Conservation (phyloP, 1,284 basidiomycete species). For the Melampsora larici-populina region DNA sequence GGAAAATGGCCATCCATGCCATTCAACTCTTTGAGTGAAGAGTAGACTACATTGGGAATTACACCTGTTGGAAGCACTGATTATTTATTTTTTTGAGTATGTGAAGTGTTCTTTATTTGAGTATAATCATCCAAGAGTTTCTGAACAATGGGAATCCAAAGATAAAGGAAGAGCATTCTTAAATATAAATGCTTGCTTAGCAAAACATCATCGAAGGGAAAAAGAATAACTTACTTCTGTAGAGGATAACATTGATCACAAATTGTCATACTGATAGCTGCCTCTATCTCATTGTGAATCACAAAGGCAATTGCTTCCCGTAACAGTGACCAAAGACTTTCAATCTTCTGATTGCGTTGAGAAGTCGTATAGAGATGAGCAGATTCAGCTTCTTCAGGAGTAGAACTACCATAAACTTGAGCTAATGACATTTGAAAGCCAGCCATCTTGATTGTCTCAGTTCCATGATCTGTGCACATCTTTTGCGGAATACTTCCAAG, state of each 20-base stretch:
- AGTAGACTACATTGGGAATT: conserved; percentile 10
- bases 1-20: background rate
- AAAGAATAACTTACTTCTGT: background rate
- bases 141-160: conserved; percentile 8
- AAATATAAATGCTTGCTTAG: background rate
- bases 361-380: conserved; percentile 10
- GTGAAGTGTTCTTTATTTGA: background rate
- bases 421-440: too few species aligned
- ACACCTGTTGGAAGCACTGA: too few species aligned
- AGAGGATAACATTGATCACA: background rate
- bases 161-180: conserved; percentile 13
- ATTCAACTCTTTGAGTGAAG: conserved; percentile 7
- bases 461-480: conserved; percentile 9
- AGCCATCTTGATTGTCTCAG: too few species aligned
- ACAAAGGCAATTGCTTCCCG: background rate
- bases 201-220: too few species aligned
- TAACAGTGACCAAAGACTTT: conserved; percentile 7
- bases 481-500: background rate
- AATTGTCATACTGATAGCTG: background rate
- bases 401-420: too few species aligned
- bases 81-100: background rate
- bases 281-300: background rate
- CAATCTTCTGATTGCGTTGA: conserved; percentile 22
- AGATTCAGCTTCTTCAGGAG: background rate
- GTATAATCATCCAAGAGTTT: background rate